Base-by-base conservation (phyloP, 805 yeast genomes). In the Wickerhamiella nectarea region DNA sequence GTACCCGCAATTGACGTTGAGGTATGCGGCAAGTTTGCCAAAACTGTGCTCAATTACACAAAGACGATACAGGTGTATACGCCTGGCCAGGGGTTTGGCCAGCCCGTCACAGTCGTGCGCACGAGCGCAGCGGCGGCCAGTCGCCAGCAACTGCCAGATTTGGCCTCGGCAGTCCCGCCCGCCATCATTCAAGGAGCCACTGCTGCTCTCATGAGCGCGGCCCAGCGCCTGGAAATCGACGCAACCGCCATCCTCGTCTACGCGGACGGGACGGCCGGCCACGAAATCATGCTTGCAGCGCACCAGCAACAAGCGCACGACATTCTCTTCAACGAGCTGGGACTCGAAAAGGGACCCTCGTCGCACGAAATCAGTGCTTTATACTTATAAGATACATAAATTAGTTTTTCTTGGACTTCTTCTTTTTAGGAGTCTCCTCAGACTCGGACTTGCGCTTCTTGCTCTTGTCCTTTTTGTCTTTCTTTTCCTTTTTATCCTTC, bases 401-500 rank as follows among this genome's bases (percentile, higher is more conserved):
- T 38, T 44, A 50, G 38, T 75, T 71, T 53, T 72, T 65, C 64
- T 72, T 69, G 48, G 71, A 67, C 53, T 69, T 67, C 62, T 73
- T 68, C 47, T 67, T 63, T 52, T 61, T 67, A 29, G 37, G 38
- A 17, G 33, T 20, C 38, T 33, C 37, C 12, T 40, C 43, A 15
- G 24, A 18, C 34, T 40, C 38, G 19, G 38, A 24, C 70, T 61
- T 72, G 59, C 59, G 70, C 65, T 43, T 69, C 68, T 58, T 71
- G 57, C 58, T 69, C 50, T 50, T 51, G 65, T 46, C 67, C 64
- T 63, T 74, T 69, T 73, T 68, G 65, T 75, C 68, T 34, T 73
- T 68, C 61, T 70, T 66, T 59, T 70, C 64, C 38, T 69, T 64
- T 59, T 69, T 63, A 33, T 67, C 64, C 51, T 70, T 64, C 59